Evolutionary conservation across 257 asterid genomes (phyloP), one percentile per base, ranked within the genome.

Genomic region (Nicotiana sylvestris): DNA sequence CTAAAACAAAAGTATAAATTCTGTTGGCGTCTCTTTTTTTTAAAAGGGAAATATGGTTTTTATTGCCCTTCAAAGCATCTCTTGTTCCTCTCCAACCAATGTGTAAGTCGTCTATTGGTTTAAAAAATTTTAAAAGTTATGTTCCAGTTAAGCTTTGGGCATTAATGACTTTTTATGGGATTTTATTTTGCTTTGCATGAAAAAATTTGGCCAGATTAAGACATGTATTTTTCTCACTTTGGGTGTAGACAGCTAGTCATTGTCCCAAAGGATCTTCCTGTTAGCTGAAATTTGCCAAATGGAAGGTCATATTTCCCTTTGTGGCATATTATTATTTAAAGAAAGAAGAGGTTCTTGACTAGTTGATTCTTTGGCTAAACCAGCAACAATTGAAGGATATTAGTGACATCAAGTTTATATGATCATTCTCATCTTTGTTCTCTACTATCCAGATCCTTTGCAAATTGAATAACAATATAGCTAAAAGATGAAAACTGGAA

Each of bases 341-440:
- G 37, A 46, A 46, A 76, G 46, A 51, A 15, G 62, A 27, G 16
- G 16, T 51, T 76, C 57, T 69, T 69, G 18, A 39, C 77, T 69
- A 39, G 33, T 39, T 69, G 33, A 27, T n/a, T 39, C 18, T 5
- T 69, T 69, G 33, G n/a, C 77, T 69, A 69, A 21, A n/a, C 77
- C 53, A 67, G 76, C 76, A 33, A 35, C 76, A 33, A 69, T 37
- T 39, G 77, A 39, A n/a, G 77, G 77, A 21, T 69, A 69, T 39
- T 68, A 68, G 7, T 17, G 53, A 35, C 35, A 4, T 37, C 18
- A 9, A 69, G 18, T 69, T 69, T 56, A 69, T 69, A 39, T 69
- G 21, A 39, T 69, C 77, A n/a, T 39, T 69, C 56, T 69, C 33
- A 39, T 10, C 33, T 69, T 69, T 39, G 57, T 39, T 69, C 18